A percentile compares a stretch with the other conserved stretches of the same genome.
phyloP scores from a whole-genome alignment of 2,329 filamentous ascomycete genomes.

The Monilinia polystroma region DNA sequence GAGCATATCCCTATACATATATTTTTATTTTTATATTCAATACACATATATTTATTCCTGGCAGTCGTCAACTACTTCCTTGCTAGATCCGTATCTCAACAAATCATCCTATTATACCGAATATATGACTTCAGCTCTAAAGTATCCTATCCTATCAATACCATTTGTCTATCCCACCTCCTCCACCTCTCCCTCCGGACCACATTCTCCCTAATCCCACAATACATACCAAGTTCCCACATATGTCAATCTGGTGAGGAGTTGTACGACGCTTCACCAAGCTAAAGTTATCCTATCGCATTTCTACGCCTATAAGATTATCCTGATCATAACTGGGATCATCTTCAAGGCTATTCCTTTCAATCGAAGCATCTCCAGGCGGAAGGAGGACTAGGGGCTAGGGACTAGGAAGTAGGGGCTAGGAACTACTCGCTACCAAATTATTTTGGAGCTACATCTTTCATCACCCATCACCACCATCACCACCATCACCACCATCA shows the following conservation, averaged over 20 bases:
- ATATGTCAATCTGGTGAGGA: constrained; percentile 2
- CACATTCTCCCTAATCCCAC: background rate
- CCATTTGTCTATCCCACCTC: background rate
- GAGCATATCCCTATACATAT: too few species aligned
- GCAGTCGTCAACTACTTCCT: background rate
- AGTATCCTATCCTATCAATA: background rate
- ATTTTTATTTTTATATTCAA: too few species aligned
- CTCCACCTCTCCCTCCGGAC: background rate
- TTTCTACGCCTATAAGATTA: constrained; percentile 4
- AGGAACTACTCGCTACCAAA: constrained; percentile 13
- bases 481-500: too few species aligned
- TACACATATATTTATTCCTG: background rate
- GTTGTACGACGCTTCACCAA: constrained; percentile 12
- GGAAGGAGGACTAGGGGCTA: background rate
- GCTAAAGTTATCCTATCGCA: constrained; percentile 6
- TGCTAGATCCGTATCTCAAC: background rate
- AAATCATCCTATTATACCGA: background rate
- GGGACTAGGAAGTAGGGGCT: too few species aligned
- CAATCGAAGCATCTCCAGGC: constrained; percentile 9
- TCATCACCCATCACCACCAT: background rate
- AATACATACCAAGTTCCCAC: constrained; percentile 5
- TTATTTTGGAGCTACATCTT: constrained; percentile 17
- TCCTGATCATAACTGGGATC: constrained; percentile 12
- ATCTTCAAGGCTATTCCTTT: constrained; percentile 21
- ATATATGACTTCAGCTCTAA: too few species aligned